Percentiles rank a stretch among this genome's conserved stretches.
Conservation (phyloP, 2,329 filamentous ascomycete species). For the Bertia moriformis region DNA sequence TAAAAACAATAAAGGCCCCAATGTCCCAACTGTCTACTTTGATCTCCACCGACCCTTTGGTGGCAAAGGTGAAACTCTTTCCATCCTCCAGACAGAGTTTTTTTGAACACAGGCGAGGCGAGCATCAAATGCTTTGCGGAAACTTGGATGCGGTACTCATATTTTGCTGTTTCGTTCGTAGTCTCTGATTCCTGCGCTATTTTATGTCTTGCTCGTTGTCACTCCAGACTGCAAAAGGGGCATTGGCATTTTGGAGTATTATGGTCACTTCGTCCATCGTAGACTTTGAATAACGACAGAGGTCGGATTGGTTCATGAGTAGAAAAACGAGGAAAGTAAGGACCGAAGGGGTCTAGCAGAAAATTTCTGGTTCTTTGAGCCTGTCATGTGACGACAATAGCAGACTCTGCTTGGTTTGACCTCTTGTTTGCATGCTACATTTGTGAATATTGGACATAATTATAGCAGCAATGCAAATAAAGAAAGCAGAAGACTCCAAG, state of each 20-base stretch:
- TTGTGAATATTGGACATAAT: no score
- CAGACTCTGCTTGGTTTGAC: no score
- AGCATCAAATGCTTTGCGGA: slow-evolving; percentile 10
- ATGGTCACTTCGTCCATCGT: not conserved
- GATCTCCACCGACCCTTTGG: slow-evolving; percentile 5
- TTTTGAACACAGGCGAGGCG: slow-evolving; percentile 8
- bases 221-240: not conserved
- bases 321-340: no score
- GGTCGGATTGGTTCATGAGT: no score
- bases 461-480: no score
- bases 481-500: no score
- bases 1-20: not conserved
- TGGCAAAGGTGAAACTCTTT: slow-evolving; percentile 6
- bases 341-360: no score
- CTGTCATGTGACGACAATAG: no score
- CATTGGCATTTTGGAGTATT: not conserved
- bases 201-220: not conserved
- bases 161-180: not conserved
- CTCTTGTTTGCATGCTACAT: no score
- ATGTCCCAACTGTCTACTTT: not conserved
- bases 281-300: no score
- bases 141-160: slow-evolving; percentile 6
- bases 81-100: slow-evolving; percentile 6
- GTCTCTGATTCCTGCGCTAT: not conserved
- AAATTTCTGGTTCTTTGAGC: no score